Evolutionary conservation across 2,329 filamentous ascomycete genomes (phyloP), one percentile per base, ranked within the genome.

Genomic region (Pestalotiopsis sp.): DNA sequence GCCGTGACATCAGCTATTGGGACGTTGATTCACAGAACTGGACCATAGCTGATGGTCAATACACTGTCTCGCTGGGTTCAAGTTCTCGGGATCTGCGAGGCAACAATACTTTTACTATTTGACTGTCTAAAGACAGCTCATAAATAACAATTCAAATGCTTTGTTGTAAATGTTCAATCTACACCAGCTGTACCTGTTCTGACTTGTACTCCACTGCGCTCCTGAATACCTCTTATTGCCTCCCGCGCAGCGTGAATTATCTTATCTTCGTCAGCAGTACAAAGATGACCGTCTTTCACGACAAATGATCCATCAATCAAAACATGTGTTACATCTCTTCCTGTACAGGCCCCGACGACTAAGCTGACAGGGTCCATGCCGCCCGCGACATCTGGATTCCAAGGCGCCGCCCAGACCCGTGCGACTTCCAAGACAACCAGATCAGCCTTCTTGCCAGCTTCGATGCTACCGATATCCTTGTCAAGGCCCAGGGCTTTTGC

Each of bases 1-100:
- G 88, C 49, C 85, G 88, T 64, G 91, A 92, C 76, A 71, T 93
- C 52, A 90, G 88, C 72, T 86, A 90, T 68, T 92, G 90, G 90
- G 87, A 91, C 76, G 79, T 84, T 0, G 78, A 79, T 0, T 72
- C 77, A 49, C 88, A 92, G 79, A 84, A 90, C 66, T 94, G 91
- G 91, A 72, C 83, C 3, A 77, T 86, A 31, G 82, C 85, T 0
- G 70, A 71, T 6, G 82, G 82, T 0, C 76, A 68, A 13, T 69
- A 69, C 60, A 69, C 60, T 2, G 20, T 66, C n/a, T 45, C 17
- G 41, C 41, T 45, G 41, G 12, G 3, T 13, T 45, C 41, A 45
- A 45, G 13, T 11, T 45, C 41, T 17, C 41, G 41, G 12, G 41
- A 45, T 45, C 17, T 17, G 41, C 12, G 17, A 13, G 13, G 12